Conservation (phyloP, 1,284 basidiomycete genomes). For the Rhodotorula sp. region DNA sequence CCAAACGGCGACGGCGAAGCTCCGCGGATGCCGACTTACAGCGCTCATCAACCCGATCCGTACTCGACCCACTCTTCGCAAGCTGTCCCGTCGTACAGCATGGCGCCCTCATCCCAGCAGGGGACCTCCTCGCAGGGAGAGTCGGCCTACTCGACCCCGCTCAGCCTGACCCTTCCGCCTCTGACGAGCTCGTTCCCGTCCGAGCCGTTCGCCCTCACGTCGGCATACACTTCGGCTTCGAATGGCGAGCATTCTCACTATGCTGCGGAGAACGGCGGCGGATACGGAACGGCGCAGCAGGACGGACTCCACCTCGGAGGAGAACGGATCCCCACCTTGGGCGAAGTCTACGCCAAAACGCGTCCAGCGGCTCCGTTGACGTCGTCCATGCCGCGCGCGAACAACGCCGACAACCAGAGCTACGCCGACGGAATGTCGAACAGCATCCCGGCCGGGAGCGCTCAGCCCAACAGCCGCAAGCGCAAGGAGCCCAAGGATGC, state of each 20-base stretch:
- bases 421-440: neutral
- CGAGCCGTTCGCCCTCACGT: conserved; percentile 1
- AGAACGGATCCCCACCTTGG: too few species aligned
- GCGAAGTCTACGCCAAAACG: neutral
- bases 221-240: neutral
- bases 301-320: too few species aligned
- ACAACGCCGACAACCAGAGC: neutral
- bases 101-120: neutral
- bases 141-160: neutral
- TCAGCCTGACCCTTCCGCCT: conserved; percentile 1
- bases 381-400: neutral
- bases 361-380: neutral
- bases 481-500: conserved; percentile 11
- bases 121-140: neutral
- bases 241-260: neutral
- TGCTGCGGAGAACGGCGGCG: neutral
- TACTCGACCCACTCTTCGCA: neutral
- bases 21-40: neutral
- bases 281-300: too few species aligned
- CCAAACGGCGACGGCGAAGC: neutral
- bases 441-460: neutral
- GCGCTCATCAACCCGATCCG: neutral
- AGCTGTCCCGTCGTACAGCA: neutral
- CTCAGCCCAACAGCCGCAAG: neutral
- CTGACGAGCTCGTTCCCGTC: neutral